Evolutionary conservation across 306 rosid genomes (phyloP).

Genomic region (Delonix regia): DNA sequence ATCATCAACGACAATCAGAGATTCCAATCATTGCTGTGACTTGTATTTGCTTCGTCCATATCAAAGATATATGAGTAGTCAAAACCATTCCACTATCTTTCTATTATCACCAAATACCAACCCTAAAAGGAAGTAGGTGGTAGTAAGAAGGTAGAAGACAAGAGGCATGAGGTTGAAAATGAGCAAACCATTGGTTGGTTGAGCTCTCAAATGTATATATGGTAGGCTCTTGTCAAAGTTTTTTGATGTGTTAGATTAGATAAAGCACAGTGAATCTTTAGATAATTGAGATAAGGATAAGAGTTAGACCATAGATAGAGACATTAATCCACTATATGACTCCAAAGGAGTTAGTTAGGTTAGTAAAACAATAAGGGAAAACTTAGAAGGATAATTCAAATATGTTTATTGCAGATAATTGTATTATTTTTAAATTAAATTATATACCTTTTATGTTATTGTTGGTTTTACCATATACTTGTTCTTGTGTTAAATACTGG

Average conservation of each 20-base stretch:
- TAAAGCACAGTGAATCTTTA: background rate
- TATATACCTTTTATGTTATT: too few relatives aligned
- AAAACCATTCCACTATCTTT: background rate
- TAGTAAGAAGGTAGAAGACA: background rate
- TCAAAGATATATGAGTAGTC: background rate
- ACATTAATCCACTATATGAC: background rate
- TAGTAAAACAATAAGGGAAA: too few relatives aligned
- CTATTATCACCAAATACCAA: background rate
- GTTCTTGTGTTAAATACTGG: too few relatives aligned
- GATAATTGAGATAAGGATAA: background rate
- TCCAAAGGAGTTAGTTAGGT: background rate
- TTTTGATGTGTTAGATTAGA: background rate
- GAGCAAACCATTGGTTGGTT: background rate
- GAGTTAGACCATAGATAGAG: background rate
- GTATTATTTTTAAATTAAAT: too few relatives aligned
- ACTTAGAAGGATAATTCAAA: too few relatives aligned
- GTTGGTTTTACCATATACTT: too few relatives aligned
- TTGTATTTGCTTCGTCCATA: background rate
- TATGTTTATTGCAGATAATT: too few relatives aligned
- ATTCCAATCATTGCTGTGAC: background rate
- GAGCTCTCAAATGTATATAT: conserved; percentile 8
- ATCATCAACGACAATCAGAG: background rate
- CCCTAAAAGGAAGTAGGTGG: background rate
- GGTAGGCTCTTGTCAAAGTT: background rate
- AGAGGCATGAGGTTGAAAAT: background rate